Evolutionary conservation across 2,329 filamentous ascomycete species (phyloP).

Genomic region (Fusarium goolgardi): DNA sequence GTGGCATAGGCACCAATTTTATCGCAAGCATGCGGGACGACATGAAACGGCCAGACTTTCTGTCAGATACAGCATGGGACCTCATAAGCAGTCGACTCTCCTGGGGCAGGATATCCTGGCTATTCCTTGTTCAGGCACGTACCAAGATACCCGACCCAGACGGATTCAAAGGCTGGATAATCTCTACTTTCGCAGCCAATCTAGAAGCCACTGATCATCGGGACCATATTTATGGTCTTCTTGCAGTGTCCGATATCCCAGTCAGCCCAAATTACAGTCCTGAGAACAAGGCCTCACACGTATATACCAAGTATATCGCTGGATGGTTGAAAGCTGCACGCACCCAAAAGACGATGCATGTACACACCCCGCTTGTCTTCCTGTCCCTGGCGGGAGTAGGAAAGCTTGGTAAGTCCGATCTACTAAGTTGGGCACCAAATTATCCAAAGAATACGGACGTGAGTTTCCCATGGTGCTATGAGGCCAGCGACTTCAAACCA

Average conservation of each 20-base stretch:
- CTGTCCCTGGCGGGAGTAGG: slow-evolving; percentile 6
- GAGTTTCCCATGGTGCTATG: slow-evolving; percentile 3
- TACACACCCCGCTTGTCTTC: slow-evolving; percentile 16
- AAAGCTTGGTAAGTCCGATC: neutral
- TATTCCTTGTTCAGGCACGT: slow-evolving; percentile 8
- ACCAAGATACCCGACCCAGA: slow-evolving; percentile 15
- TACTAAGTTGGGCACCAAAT: slow-evolving; percentile 18
- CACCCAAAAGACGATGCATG: neutral
- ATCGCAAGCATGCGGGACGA: neutral
- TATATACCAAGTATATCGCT: slow-evolving; percentile 14
- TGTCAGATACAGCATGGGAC: neutral
- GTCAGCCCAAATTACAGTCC: slow-evolving; percentile 9
- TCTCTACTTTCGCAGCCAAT: slow-evolving; percentile 14
- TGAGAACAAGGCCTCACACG: slow-evolving; percentile 6
- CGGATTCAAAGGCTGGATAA: slow-evolving; percentile 19
- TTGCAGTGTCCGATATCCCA: slow-evolving; percentile 13
- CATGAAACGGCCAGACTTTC: neutral
- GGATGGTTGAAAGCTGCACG: slow-evolving; percentile 2
- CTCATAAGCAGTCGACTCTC: neutral
- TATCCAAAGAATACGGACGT: neutral
- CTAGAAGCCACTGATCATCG: slow-evolving; percentile 13
- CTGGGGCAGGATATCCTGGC: slow-evolving; percentile 4
- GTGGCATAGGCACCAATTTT: neutral
- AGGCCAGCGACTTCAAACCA: neutral
- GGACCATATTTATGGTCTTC: slow-evolving; percentile 17